Conservation (phyloP, 2,329 filamentous ascomycete genomes). For the Xylogone sp. region DNA sequence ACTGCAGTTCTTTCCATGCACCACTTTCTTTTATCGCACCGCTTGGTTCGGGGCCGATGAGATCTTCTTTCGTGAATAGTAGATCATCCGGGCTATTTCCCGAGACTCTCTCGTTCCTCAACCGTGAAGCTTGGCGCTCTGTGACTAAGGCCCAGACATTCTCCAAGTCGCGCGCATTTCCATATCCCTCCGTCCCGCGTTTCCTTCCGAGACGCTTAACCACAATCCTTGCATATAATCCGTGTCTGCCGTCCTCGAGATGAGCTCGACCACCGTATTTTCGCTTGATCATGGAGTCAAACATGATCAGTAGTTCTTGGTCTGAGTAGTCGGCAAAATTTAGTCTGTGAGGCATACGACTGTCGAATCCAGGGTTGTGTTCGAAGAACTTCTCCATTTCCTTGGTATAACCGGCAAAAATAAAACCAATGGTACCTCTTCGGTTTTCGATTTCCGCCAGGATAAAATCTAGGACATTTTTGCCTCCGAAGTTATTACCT, state of each 20-base stretch:
- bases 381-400: constrained; percentile 75
- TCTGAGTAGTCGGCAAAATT: constrained; percentile 69
- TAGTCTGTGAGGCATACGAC: constrained; percentile 63
- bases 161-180: constrained; percentile 67
- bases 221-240: constrained; percentile 62
- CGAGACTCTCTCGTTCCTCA: constrained; percentile 43
- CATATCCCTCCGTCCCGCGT: constrained; percentile 64
- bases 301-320: constrained; percentile 58
- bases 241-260: constrained; percentile 52
- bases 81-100: constrained; percentile 48
- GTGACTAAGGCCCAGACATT: constrained; percentile 56
- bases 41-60: constrained; percentile 66
- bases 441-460: constrained; percentile 71
- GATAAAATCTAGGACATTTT: constrained; percentile 64
- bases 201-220: constrained; percentile 56
- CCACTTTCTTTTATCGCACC: constrained; percentile 44
- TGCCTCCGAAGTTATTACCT: constrained; percentile 52
- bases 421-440: constrained; percentile 63
- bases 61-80: constrained; percentile 59
- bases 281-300: constrained; percentile 49
- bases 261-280: constrained; percentile 53
- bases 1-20: constrained; percentile 55
- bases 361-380: constrained; percentile 68
- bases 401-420: constrained; percentile 69
- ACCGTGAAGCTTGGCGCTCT: constrained; percentile 54